These are phyloP conservation scores for Penicillium desertorum DNA, from an alignment of 495 filamentous ascomycete genomes.

Conservation along the genomic window DNA sequence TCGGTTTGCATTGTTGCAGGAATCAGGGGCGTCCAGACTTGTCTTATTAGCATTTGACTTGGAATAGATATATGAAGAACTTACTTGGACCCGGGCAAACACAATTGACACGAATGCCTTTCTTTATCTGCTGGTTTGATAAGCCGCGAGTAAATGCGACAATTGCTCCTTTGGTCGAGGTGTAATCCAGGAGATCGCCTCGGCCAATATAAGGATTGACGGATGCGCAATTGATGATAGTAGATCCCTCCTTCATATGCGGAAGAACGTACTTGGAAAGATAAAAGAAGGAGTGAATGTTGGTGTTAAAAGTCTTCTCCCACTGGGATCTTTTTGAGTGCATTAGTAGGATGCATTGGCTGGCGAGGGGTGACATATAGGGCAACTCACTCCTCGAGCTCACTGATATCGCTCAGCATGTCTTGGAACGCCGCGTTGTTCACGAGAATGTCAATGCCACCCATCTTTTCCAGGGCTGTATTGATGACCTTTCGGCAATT, in stretches of 20 bases:
- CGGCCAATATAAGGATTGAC: slow-evolving; percentile 83
- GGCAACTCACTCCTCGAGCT: slow-evolving; percentile 63
- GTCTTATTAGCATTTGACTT: slow-evolving; percentile 6
- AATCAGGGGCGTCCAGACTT: slow-evolving; percentile 82
- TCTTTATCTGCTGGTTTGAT: slow-evolving; percentile 68
- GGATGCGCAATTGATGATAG: slow-evolving; percentile 81
- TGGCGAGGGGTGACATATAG: background rate
- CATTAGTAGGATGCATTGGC: background rate
- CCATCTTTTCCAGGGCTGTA: slow-evolving; percentile 59
- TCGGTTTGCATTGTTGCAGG: slow-evolving; percentile 72
- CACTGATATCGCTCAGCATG: slow-evolving; percentile 67
- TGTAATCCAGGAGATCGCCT: slow-evolving; percentile 83
- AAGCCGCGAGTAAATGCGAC: slow-evolving; percentile 77
- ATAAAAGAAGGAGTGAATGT: slow-evolving; percentile 74
- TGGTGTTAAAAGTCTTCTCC: slow-evolving; percentile 70
- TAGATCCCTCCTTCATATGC: slow-evolving; percentile 72
- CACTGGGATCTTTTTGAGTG: slow-evolving; percentile 52
- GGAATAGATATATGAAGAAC: slow-evolving; percentile 2
- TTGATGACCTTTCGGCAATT: slow-evolving; percentile 73
- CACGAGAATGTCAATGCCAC: slow-evolving; percentile 72
- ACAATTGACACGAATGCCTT: slow-evolving; percentile 79
- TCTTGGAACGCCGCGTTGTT: slow-evolving; percentile 82
- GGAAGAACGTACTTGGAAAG: slow-evolving; percentile 75
- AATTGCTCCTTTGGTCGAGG: slow-evolving; percentile 79
- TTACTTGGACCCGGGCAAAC: slow-evolving; percentile 72